Conservation (phyloP, 345 rosid species). For the Cardamine resedifolia region DNA sequence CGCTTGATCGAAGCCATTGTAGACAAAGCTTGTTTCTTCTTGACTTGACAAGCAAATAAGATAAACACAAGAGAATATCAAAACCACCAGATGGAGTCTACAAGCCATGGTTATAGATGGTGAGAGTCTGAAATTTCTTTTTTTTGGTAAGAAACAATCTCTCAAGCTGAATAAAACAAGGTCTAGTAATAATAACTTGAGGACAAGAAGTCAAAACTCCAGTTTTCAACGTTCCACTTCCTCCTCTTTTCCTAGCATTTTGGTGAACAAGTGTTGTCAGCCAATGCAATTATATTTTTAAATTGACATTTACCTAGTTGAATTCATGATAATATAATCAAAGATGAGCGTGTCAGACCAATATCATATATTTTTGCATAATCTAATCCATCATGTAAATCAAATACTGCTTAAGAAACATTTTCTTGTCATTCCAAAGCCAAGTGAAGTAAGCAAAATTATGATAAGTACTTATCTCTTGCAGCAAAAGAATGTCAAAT, state of each 20-base stretch:
- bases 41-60: conserved; percentile 21
- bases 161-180: neutral
- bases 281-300: too few species aligned
- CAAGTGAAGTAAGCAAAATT: neutral
- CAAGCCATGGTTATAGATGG: neutral
- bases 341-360: too few species aligned
- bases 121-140: neutral
- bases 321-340: too few species aligned
- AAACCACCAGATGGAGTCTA: conserved; percentile 6
- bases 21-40: conserved; percentile 39
- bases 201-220: too few species aligned
- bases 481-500: too few species aligned
- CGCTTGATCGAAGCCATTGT: conserved; percentile 40
- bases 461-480: too few species aligned
- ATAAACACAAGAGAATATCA: conserved; percentile 1
- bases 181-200: neutral
- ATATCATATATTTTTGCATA: too few species aligned
- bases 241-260: too few species aligned
- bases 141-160: neutral
- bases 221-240: too few species aligned
- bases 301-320: too few species aligned
- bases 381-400: neutral
- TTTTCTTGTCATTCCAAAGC: neutral
- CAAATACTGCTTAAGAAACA: neutral
- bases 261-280: too few species aligned